These are phyloP conservation scores for Roridomyces roridus DNA, from an alignment of 768 basidiomycete genomes.

Conservation along the genomic window DNA sequence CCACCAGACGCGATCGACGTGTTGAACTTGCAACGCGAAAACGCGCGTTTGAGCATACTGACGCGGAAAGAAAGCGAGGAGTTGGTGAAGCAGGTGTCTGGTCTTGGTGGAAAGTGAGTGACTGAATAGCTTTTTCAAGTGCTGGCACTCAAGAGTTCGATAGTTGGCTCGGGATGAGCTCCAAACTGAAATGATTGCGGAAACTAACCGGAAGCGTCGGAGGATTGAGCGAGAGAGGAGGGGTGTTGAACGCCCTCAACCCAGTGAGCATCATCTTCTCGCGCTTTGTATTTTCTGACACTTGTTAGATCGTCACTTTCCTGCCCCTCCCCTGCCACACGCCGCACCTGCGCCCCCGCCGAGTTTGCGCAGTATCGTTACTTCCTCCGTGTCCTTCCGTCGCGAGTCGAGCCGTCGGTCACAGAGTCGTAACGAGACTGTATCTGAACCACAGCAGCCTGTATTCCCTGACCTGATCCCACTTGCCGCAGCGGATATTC, in stretches of 20 bases:
- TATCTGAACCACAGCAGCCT: slow-evolving; percentile 32
- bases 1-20: slow-evolving; percentile 79
- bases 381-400: slow-evolving; percentile 56
- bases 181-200: slow-evolving; percentile 88
- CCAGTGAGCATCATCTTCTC: slow-evolving; percentile 53
- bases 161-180: slow-evolving; percentile 80
- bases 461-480: slow-evolving; percentile 54
- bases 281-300: background rate
- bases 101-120: slow-evolving; percentile 88
- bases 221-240: slow-evolving; percentile 87
- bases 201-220: slow-evolving; percentile 86
- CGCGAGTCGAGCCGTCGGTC: slow-evolving; percentile 22
- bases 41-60: slow-evolving; percentile 64
- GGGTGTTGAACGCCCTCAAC: slow-evolving; percentile 74
- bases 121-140: background rate
- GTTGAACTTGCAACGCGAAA: slow-evolving; percentile 81
- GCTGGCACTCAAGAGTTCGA: slow-evolving; percentile 4
- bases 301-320: slow-evolving; percentile 64
- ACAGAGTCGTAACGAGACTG: slow-evolving; percentile 33
- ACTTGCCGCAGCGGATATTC: slow-evolving; percentile 54
- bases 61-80: slow-evolving; percentile 54
- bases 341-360: slow-evolving; percentile 58
- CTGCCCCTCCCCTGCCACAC: slow-evolving; percentile 57
- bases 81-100: slow-evolving; percentile 81
- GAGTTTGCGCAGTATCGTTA: slow-evolving; percentile 70